phyloP scores from a whole-genome alignment of 1,139 yeast genomes.

The Pichia sp. region DNA sequence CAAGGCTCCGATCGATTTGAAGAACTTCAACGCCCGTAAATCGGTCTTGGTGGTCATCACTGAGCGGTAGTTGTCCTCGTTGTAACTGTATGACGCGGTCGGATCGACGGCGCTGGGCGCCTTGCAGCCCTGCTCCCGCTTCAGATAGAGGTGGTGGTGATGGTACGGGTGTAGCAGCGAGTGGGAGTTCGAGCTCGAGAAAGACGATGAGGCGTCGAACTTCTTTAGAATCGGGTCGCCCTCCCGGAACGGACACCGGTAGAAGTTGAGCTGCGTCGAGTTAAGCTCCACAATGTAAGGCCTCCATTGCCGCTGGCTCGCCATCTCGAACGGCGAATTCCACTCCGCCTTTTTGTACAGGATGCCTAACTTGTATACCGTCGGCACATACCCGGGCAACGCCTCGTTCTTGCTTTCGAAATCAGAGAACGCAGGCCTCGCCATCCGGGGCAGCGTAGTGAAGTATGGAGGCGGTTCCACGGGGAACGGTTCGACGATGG shows the following conservation, averaged over 20 bases:
- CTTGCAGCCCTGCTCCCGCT: conserved; percentile 1
- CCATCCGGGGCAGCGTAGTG: conserved; percentile 29
- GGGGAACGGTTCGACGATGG: conserved; percentile 29
- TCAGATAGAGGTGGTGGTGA: conserved; percentile 16
- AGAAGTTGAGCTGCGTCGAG: conserved; percentile 69
- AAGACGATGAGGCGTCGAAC: conserved; percentile 14
- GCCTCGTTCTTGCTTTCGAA: conserved; percentile 28
- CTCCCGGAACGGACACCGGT: conserved; percentile 29
- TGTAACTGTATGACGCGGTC: conserved; percentile 5
- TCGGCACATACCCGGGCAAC: conserved; percentile 54
- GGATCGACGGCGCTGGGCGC: conserved; percentile 10
- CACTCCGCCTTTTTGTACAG: conserved; percentile 59
- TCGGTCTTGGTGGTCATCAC: conserved; percentile 36
- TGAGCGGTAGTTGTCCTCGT: conserved; percentile 32
- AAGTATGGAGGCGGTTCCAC: conserved; percentile 30
- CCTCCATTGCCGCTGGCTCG: conserved; percentile 62
- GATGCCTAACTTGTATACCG: conserved; percentile 51
- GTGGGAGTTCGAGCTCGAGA: conserved; percentile 13
- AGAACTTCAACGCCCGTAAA: conserved; percentile 36
- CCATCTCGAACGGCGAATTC: conserved; percentile 61
- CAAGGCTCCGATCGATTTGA: conserved; percentile 34
- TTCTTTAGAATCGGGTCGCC: conserved; percentile 12
- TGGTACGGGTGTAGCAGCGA: conserved; percentile 21
- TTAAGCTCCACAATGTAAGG: conserved; percentile 60
- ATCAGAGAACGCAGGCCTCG: conserved; percentile 44